Evolutionary conservation across 192 early-diverging fungal genomes (phyloP), one percentile per base, ranked within the genome.

Genomic region (Rhizoclosmatium globosum): DNA sequence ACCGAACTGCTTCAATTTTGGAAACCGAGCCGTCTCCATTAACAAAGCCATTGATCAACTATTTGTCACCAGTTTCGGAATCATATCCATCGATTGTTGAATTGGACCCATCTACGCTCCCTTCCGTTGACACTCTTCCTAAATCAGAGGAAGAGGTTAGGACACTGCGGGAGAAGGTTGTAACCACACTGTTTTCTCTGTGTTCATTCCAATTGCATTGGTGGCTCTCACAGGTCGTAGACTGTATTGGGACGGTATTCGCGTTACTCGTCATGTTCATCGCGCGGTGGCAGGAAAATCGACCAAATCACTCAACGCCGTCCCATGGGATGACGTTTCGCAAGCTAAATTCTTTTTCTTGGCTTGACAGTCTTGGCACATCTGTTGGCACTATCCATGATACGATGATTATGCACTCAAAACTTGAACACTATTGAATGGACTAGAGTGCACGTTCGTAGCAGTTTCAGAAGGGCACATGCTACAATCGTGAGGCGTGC

Each of bases 401-500:
- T 0, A 31, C 31, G 31, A 31, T 31, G 59, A 42, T 13, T 74
- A 66, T 64, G 72, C 72, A 13, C 21, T 74, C 21, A 41, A 53
- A 7, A 74, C 4, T 45, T 80, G 50, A 56, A 57, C 3, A 38
- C 47, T n/a, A 31, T 80, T 3, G 23, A n/a, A 19, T 80, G 79
- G 79, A 39, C 47, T 15, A 21, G 64, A 17, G 21, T 80, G 39
- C 79, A 80, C 48, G 79, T 80, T 39, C 45, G 65, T 9, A 65
- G 43, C 41, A 43, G 48, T 17, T 56, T 65, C 44, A n/a, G 53
- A 7, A 66, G 77, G 43, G 79, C 79, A 15, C 79, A 80, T 60
- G 79, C 79, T 42, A 75, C 79, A 21, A 80, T 80, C n/a, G 17
- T 80, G 9, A 46, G 72, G 41, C 9, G 79, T 15, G 50, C 67